These are phyloP conservation scores for Ceratocystiopsis minuta DNA, from an alignment of 2,329 filamentous ascomycete genomes.

Conservation along the genomic window DNA sequence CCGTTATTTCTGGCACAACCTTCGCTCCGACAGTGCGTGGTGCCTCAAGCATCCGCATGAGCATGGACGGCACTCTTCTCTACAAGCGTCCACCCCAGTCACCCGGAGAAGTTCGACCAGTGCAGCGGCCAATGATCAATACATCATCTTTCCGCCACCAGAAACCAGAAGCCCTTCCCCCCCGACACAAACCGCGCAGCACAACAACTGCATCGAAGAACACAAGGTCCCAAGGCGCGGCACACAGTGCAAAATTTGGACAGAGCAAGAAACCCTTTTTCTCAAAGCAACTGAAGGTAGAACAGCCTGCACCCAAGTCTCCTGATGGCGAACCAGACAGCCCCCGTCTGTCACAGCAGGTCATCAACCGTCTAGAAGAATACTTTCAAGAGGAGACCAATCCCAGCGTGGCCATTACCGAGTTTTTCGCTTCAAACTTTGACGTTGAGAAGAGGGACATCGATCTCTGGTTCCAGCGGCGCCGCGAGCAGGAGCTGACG, in stretches of 20 bases:
- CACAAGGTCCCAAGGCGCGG: too few species aligned
- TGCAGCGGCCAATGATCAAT: too few species aligned
- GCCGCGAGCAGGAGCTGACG: conserved; percentile 29
- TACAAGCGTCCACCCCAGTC: too few species aligned
- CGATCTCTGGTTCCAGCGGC: conserved; percentile 33
- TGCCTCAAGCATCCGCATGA: conserved; percentile 8
- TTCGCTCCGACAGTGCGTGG: conserved; percentile 11
- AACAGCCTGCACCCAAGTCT: too few species aligned
- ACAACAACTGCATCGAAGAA: too few species aligned
- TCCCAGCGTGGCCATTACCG: conserved; percentile 30
- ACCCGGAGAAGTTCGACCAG: too few species aligned
- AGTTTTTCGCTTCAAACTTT: conserved; percentile 35
- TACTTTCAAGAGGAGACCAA: conserved; percentile 31
- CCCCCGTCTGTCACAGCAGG: conserved; percentile 28
- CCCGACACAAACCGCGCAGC: too few species aligned
- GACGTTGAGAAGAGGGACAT: conserved; percentile 33
- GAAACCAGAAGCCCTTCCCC: too few species aligned
- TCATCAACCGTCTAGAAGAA: conserved; percentile 31
- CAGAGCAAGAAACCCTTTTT: background rate
- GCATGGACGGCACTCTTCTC: conserved; percentile 1
- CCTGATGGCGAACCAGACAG: conserved; percentile 19
- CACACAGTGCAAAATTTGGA: too few species aligned
- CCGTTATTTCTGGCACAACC: conserved; percentile 15
- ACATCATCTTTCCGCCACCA: too few species aligned
- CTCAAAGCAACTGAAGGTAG: too few species aligned